Conservation (phyloP, 192 early-diverging fungal genomes). For the Piromyces finnis region DNA sequence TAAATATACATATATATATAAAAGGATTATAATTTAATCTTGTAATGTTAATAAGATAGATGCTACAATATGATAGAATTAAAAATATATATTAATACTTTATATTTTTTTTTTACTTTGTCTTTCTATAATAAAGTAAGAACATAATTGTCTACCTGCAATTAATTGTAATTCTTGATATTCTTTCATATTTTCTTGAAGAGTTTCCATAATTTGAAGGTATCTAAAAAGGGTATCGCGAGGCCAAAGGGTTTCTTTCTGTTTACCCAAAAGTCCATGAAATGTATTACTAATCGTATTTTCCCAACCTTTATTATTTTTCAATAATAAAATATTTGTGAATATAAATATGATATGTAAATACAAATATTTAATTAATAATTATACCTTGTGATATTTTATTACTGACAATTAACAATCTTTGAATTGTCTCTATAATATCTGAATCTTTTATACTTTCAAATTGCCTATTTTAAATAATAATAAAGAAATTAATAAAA, state of each 20-base stretch:
- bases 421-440: constrained; percentile 10
- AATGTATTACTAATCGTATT: constrained; percentile 16
- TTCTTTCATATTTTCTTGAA: constrained; percentile 24
- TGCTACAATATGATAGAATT: no score
- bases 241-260: constrained; percentile 21
- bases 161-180: constrained; percentile 23
- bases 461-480: no score
- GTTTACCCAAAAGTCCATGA: constrained; percentile 5
- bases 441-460: constrained; percentile 3
- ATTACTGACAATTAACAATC: constrained; percentile 10
- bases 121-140: no score
- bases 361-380: no score
- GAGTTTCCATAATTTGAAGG: constrained; percentile 21
- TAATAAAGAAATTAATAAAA: no score
- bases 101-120: no score
- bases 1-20: no score
- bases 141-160: constrained; percentile 4
- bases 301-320: constrained; percentile 14
- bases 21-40: neutral
- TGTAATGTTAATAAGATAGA: neutral
- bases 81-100: no score
- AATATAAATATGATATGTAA: no score
- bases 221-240: constrained; percentile 21
- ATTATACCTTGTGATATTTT: constrained; percentile 11
- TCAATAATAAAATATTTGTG: no score